Percentiles rank a stretch among this genome's conserved stretches.
Conservation (phyloP, 2,329 filamentous ascomycete species). For the Aureobasidium sp. region DNA sequence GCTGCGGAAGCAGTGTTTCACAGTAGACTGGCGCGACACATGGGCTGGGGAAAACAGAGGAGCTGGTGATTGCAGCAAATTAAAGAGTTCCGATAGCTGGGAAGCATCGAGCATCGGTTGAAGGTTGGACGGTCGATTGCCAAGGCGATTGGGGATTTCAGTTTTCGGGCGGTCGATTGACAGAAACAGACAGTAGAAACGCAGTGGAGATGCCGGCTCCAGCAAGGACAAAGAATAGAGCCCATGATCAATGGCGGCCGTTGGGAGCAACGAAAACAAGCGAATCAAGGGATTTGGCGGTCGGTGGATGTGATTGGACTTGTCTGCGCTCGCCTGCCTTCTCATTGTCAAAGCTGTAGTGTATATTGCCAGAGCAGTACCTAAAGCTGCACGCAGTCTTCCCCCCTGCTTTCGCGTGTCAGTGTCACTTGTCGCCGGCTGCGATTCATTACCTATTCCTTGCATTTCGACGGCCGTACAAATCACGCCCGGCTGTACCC, state of each 20-base stretch:
- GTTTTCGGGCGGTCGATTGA: neutral
- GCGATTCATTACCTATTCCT: slow-evolving; percentile 11
- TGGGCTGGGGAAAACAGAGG: slow-evolving; percentile 1
- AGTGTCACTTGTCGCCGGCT: slow-evolving; percentile 10
- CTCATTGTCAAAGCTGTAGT: neutral
- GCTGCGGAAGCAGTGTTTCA: slow-evolving; percentile 4
- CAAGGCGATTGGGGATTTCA: slow-evolving; percentile 10
- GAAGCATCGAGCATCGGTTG: slow-evolving; percentile 9
- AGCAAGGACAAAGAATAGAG: slow-evolving; percentile 9
- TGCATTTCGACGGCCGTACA: slow-evolving; percentile 10
- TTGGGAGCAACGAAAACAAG: slow-evolving; percentile 8
- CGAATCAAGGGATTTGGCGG: neutral
- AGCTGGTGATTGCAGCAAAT: neutral
- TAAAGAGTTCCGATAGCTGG: neutral
- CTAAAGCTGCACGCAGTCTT: slow-evolving; percentile 8
- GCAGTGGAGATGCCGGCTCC: neutral
- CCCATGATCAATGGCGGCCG: neutral
- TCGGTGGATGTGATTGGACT: neutral
- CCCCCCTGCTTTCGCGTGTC: slow-evolving; percentile 10
- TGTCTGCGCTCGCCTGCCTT: neutral
- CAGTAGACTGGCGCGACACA: slow-evolving; percentile 9
- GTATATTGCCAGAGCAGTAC: neutral
- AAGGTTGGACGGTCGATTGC: slow-evolving; percentile 3
- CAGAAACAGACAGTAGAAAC: neutral
- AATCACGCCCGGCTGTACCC: slow-evolving; percentile 8